phyloP scores from a whole-genome alignment of 345 rosid genomes.

The Dimocarpus longan region DNA sequence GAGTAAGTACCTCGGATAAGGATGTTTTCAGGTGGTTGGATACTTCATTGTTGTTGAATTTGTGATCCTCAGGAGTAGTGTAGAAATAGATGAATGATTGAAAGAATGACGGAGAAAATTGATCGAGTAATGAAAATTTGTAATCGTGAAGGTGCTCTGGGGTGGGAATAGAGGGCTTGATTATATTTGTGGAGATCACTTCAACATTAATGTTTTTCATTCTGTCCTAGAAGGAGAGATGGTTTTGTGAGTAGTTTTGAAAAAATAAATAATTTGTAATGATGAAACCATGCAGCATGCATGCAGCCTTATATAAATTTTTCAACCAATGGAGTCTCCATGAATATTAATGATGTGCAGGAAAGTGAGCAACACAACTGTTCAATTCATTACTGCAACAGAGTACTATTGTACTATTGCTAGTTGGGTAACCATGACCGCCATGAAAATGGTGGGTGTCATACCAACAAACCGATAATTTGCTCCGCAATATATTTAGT shows the following conservation, averaged over 20 bases:
- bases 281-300: no score
- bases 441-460: no score
- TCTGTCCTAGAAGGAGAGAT: no score
- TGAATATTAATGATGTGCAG: no score
- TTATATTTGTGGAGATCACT: constrained; percentile 26
- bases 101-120: constrained; percentile 33
- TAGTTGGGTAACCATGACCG: no score
- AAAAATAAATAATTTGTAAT: no score
- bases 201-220: constrained; percentile 28
- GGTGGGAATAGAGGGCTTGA: constrained; percentile 46
- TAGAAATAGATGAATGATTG: constrained; percentile 44
- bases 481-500: no score
- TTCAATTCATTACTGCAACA: no score
- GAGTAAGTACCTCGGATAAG: background rate
- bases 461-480: no score
- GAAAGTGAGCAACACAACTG: no score
- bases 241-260: no score
- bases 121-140: constrained; percentile 41
- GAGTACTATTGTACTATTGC: no score
- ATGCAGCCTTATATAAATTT: background rate
- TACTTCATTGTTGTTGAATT: constrained; percentile 7
- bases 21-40: background rate
- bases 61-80: constrained; percentile 3
- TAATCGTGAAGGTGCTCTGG: constrained; percentile 35
- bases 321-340: background rate